Conservation (phyloP, 495 filamentous ascomycete genomes). For the Xylaria venustula region DNA sequence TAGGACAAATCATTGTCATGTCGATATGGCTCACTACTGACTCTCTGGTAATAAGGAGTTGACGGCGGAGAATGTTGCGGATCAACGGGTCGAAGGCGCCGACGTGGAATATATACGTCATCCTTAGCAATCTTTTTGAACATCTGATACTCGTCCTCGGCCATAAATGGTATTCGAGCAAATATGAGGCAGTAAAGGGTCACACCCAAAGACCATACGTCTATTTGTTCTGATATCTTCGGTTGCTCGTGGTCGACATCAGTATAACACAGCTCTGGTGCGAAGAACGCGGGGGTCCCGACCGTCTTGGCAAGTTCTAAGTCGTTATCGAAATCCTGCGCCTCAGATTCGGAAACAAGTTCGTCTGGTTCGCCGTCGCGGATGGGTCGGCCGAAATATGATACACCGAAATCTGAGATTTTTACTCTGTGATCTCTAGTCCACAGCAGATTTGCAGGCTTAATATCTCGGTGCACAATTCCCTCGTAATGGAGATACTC, state of each 20-base stretch:
- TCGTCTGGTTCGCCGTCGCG: slow-evolving; percentile 74
- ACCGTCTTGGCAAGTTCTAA: slow-evolving; percentile 96
- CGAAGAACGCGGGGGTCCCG: slow-evolving; percentile 96
- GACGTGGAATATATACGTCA: slow-evolving; percentile 80
- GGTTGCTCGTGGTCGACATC: slow-evolving; percentile 52
- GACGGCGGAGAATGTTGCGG: slow-evolving; percentile 49
- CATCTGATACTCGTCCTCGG: slow-evolving; percentile 84
- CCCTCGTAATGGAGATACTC: slow-evolving; percentile 97
- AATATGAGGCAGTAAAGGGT: slow-evolving; percentile 95
- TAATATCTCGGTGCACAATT: slow-evolving; percentile 97
- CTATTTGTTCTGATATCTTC: slow-evolving; percentile 67
- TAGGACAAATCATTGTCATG: slow-evolving; percentile 72
- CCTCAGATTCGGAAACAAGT: slow-evolving; percentile 78
- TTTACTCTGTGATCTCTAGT: slow-evolving; percentile 84
- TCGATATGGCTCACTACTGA: slow-evolving; percentile 47
- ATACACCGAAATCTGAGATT: slow-evolving; percentile 99
- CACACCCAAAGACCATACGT: slow-evolving; percentile 95
- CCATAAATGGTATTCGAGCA: slow-evolving; percentile 88
- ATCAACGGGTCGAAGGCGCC: slow-evolving; percentile 75
- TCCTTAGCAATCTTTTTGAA: slow-evolving; percentile 88
- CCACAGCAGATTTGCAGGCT: slow-evolving; percentile 94
- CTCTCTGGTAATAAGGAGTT: slow-evolving; percentile 54
- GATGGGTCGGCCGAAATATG: slow-evolving; percentile 86
- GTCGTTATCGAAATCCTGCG: slow-evolving; percentile 81
- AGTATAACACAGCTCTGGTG: slow-evolving; percentile 93